Percentiles rank a stretch among this genome's conserved stretches.
These are phyloP conservation scores for Erodium texanum DNA, from an alignment of 441 rosid genomes.

Conservation along the genomic window DNA sequence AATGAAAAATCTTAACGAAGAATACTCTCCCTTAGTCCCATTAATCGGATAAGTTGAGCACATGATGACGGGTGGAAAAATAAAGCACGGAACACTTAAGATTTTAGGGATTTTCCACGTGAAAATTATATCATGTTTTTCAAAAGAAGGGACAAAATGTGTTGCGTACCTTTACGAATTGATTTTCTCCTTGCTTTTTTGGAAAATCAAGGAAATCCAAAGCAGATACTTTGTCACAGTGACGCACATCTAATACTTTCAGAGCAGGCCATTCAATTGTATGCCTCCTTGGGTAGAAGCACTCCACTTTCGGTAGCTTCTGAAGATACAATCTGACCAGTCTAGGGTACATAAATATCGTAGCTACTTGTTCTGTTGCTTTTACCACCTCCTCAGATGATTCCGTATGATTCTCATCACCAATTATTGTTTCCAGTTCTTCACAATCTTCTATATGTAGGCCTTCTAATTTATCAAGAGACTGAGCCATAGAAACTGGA, in stretches of 20 bases:
- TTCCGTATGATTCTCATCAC: background rate
- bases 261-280: background rate
- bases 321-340: background rate
- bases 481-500: background rate
- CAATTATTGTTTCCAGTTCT: background rate
- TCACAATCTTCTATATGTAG: background rate
- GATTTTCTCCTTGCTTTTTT: background rate
- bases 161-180: background rate
- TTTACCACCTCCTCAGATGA: background rate
- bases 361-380: background rate
- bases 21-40: too few species aligned
- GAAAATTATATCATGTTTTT: too few species aligned
- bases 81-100: too few species aligned
- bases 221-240: background rate
- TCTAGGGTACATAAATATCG: background rate
- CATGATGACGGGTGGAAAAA: too few species aligned
- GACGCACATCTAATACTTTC: background rate
- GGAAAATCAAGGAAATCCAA: background rate
- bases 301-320: background rate
- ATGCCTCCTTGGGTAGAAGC: background rate
- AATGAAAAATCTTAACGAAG: too few species aligned
- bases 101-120: too few species aligned
- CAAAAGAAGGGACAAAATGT: too few species aligned
- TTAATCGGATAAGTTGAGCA: too few species aligned
- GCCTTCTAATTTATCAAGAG: background rate